Conservation (phyloP, 208 protist species). For the Spongospora subterranea region DNA sequence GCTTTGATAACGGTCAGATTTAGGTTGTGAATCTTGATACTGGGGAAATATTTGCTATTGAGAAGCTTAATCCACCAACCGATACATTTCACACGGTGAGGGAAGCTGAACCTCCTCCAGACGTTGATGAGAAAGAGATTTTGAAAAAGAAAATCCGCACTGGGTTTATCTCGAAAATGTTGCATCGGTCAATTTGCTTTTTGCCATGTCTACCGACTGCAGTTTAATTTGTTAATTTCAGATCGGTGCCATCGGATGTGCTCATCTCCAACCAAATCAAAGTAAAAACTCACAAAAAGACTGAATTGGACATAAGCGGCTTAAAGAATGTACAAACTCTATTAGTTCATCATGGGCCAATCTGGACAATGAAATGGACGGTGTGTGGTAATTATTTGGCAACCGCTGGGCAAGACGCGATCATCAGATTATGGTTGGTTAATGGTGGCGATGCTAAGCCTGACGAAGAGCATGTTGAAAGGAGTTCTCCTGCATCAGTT, state of each 20-base stretch:
- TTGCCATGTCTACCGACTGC: background rate
- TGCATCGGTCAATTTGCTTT: background rate
- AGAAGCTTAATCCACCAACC: background rate
- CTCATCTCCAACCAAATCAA: background rate
- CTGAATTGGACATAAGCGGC: background rate
- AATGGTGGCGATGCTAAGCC: slow-evolving; percentile 36
- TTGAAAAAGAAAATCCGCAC: slow-evolving; percentile 40
- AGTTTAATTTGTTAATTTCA: background rate
- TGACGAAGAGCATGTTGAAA: background rate
- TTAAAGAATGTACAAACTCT: background rate
- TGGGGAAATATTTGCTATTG: slow-evolving; percentile 9
- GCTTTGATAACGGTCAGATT: background rate
- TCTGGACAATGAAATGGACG: slow-evolving; percentile 49
- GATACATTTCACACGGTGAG: slow-evolving; percentile 15
- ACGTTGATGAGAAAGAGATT: slow-evolving; percentile 55
- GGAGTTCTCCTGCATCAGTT: background rate
- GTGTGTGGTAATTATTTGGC: slow-evolving; percentile 26
- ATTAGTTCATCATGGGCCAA: background rate
- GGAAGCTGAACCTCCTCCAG: background rate
- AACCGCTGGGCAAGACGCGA: slow-evolving; percentile 35
- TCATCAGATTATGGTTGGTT: slow-evolving; percentile 28
- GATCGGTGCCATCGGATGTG: background rate
- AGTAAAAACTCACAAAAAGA: slow-evolving; percentile 44
- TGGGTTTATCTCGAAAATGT: slow-evolving; percentile 37
- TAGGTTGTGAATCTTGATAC: slow-evolving; percentile 38